Evolutionary conservation across 164 flowering plant genomes (phyloP).

Genomic region (Kalanchoe fedtschenkoi): DNA sequence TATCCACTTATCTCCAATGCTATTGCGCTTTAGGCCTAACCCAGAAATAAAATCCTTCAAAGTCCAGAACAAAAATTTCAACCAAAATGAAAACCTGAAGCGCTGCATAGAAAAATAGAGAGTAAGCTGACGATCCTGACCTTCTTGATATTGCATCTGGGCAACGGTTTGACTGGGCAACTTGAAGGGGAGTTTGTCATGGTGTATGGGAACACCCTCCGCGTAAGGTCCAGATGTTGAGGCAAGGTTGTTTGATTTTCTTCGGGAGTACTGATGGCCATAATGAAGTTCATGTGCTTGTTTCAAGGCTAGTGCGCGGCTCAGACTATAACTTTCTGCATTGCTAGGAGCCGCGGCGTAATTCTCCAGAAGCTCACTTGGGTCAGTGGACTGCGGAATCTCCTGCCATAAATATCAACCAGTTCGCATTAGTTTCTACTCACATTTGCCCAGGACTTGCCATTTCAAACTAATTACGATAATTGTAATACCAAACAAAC

Average conservation of each 20-base stretch:
- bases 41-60: too few species aligned
- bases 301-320: not conserved
- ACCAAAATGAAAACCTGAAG: too few species aligned
- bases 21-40: too few species aligned
- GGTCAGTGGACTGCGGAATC: not conserved
- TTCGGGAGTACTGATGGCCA: slow-evolving; percentile 4
- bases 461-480: too few species aligned
- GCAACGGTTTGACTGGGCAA: not conserved
- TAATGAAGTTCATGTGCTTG: not conserved
- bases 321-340: not conserved
- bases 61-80: too few species aligned
- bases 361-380: not conserved
- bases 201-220: not conserved
- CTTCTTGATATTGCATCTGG: slow-evolving; percentile 4
- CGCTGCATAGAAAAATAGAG: too few species aligned
- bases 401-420: not conserved
- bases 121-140: not conserved
- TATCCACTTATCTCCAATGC: too few species aligned
- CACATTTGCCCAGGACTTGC: too few species aligned
- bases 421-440: not conserved
- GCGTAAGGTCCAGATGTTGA: not conserved
- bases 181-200: not conserved
- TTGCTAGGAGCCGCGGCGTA: not conserved
- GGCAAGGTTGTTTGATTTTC: not conserved
- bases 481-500: too few species aligned